Evolutionary conservation across 805 yeast genomes (phyloP).

Genomic region (Metschnikowia dekortorum): DNA sequence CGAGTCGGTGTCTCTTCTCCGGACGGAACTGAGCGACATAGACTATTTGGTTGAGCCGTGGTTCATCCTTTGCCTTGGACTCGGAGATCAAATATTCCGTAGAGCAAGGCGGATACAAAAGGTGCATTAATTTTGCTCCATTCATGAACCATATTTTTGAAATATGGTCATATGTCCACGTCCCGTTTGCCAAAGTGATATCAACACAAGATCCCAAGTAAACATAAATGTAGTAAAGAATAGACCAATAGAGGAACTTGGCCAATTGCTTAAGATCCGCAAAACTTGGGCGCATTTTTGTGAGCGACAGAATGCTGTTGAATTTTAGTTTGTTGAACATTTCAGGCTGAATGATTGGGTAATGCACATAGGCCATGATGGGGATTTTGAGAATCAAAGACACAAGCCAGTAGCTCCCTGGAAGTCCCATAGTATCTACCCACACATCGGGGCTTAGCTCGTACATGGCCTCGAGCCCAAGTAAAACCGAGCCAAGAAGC

Average conservation of each 20-base stretch:
- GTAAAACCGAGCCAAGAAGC: slow-evolving; percentile 69
- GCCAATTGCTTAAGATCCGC: slow-evolving; percentile 26
- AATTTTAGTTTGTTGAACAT: slow-evolving; percentile 65
- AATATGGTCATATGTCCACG: slow-evolving; percentile 89
- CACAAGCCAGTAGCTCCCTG: slow-evolving; percentile 75
- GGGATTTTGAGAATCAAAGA: slow-evolving; percentile 61
- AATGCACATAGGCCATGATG: slow-evolving; percentile 85
- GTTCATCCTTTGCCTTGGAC: not conserved
- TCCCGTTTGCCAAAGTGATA: slow-evolving; percentile 70
- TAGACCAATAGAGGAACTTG: slow-evolving; percentile 66
- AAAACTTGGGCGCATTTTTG: slow-evolving; percentile 16
- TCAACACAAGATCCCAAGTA: slow-evolving; percentile 64
- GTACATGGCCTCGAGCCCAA: slow-evolving; percentile 67
- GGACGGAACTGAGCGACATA: slow-evolving; percentile 92
- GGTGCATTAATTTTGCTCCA: slow-evolving; percentile 27
- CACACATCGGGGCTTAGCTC: slow-evolving; percentile 81
- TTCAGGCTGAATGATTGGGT: slow-evolving; percentile 84
- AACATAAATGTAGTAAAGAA: slow-evolving; percentile 59
- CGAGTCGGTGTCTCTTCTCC: slow-evolving; percentile 81
- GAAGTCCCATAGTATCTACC: slow-evolving; percentile 92
- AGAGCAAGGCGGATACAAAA: slow-evolving; percentile 89
- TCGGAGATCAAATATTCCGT: slow-evolving; percentile 43
- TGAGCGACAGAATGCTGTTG: slow-evolving; percentile 16
- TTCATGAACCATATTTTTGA: slow-evolving; percentile 55
- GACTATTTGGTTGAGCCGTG: slow-evolving; percentile 41